Percentiles rank a stretch among this genome's conserved stretches.
These are phyloP conservation scores for Diaporthe longicolla DNA, from an alignment of 2,329 filamentous ascomycete genomes.

Conservation along the genomic window DNA sequence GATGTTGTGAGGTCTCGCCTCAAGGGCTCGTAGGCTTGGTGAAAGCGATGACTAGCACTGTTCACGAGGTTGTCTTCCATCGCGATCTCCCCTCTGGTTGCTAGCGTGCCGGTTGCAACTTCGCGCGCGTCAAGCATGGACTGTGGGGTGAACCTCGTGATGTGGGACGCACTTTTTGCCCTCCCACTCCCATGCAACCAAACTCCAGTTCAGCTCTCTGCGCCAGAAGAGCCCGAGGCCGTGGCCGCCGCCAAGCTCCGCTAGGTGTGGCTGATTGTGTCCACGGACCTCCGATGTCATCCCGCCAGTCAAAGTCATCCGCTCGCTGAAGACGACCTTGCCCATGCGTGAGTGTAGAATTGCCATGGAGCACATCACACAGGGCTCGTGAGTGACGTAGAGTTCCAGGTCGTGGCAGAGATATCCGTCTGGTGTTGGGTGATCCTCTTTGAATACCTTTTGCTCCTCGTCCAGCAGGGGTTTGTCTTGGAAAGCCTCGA, in stretches of 20 bases:
- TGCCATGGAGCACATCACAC: constrained; percentile 97
- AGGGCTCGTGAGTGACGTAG: constrained; percentile 96
- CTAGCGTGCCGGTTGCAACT: constrained; percentile 26
- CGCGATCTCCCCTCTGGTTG: not conserved
- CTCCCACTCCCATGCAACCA: constrained; percentile 84
- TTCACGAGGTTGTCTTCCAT: not conserved
- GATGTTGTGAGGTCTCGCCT: not conserved
- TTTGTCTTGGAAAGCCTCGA: constrained; percentile 76
- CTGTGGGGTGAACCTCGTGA: constrained; percentile 60
- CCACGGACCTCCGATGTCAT: constrained; percentile 82
- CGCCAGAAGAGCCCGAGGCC: constrained; percentile 80
- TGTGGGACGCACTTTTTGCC: constrained; percentile 56
- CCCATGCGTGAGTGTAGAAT: constrained; percentile 94
- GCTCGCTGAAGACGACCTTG: constrained; percentile 82
- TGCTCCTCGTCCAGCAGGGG: constrained; percentile 79
- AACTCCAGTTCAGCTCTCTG: constrained; percentile 87
- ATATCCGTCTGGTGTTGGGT: constrained; percentile 83
- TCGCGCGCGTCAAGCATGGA: constrained; percentile 58
- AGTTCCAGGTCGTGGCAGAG: constrained; percentile 94
- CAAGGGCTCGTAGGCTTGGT: too few species aligned
- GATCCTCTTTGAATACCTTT: constrained; percentile 73
- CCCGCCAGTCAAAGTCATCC: constrained; percentile 86
- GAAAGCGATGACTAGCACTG: not conserved
- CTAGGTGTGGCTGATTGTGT: constrained; percentile 57
- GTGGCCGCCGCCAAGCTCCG: constrained; percentile 63